These are phyloP conservation scores for Mesembryanthemum crystallinum DNA, from an alignment of 148 eudicot genomes.

Conservation along the genomic window DNA sequence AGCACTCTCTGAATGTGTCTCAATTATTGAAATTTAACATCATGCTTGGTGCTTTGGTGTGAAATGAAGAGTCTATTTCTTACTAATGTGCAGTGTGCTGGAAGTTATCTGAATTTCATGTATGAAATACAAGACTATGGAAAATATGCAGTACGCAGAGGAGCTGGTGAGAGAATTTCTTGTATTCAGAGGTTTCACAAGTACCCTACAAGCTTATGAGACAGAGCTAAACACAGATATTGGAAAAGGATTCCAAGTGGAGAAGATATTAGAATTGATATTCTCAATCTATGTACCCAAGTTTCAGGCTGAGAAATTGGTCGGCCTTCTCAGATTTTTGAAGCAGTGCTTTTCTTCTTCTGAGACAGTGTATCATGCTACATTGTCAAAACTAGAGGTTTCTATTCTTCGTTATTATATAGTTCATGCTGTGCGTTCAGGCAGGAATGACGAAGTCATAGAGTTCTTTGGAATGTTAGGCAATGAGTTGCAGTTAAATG, in stretches of 20 bases:
- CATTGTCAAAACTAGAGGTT: slow-evolving; percentile 58
- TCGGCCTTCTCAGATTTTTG: slow-evolving; percentile 65
- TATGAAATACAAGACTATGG: slow-evolving; percentile 44
- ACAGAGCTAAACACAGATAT: slow-evolving; percentile 74
- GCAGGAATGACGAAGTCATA: slow-evolving; percentile 62
- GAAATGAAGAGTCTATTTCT: not conserved
- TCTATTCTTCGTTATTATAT: slow-evolving; percentile 76
- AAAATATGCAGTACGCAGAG: slow-evolving; percentile 84
- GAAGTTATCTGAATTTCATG: not conserved
- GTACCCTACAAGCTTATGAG: slow-evolving; percentile 71
- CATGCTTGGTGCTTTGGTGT: no score
- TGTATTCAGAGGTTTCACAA: slow-evolving; percentile 86
- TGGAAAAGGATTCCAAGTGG: slow-evolving; percentile 81
- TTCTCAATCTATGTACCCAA: slow-evolving; percentile 75
- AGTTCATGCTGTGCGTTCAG: slow-evolving; percentile 62
- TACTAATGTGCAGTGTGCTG: slow-evolving; percentile 9
- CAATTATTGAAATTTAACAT: no score
- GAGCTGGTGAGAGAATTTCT: slow-evolving; percentile 88
- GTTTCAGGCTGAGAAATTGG: slow-evolving; percentile 59
- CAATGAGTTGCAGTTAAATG: slow-evolving; percentile 60
- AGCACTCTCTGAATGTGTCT: no score
- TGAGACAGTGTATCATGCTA: slow-evolving; percentile 41
- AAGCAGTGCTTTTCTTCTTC: slow-evolving; percentile 68
- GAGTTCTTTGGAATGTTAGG: slow-evolving; percentile 65
- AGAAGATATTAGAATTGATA: slow-evolving; percentile 77